phyloP scores from a whole-genome alignment of 2,329 filamentous ascomycete genomes.

The Pseudocercospora macadamiae region DNA sequence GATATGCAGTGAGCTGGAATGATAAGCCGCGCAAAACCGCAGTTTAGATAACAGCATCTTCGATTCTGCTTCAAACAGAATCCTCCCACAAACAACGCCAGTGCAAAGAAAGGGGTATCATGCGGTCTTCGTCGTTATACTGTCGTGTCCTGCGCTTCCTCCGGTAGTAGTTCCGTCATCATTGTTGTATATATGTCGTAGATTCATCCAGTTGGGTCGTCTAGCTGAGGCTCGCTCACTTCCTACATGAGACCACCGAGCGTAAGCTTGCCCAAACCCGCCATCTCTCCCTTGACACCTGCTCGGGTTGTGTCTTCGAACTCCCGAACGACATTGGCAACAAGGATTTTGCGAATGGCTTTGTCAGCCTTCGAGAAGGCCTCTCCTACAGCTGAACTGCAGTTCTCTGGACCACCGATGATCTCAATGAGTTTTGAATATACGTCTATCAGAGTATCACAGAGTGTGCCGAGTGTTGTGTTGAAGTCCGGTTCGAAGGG shows the following conservation, averaged over 20 bases:
- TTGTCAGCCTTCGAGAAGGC: slow-evolving; percentile 88
- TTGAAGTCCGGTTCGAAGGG: slow-evolving; percentile 98
- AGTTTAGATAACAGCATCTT: background rate
- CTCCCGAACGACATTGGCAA: slow-evolving; percentile 84
- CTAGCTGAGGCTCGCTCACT: slow-evolving; percentile 14
- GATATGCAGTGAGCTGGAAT: slow-evolving; percentile 1
- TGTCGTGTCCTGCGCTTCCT: background rate
- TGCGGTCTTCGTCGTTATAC: background rate
- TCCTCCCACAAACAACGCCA: background rate
- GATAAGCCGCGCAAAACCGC: slow-evolving; percentile 6
- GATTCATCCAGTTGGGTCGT: background rate
- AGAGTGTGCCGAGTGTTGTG: slow-evolving; percentile 92
- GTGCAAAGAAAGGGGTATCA: slow-evolving; percentile 7
- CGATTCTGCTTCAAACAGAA: slow-evolving; percentile 3
- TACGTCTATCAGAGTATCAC: slow-evolving; percentile 91
- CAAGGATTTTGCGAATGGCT: slow-evolving; percentile 82
- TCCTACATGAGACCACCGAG: slow-evolving; percentile 77
- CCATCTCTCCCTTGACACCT: slow-evolving; percentile 78
- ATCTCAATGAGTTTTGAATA: slow-evolving; percentile 79
- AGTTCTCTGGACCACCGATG: slow-evolving; percentile 74
- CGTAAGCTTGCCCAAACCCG: slow-evolving; percentile 84
- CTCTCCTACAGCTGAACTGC: slow-evolving; percentile 69
- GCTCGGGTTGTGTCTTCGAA: slow-evolving; percentile 85
- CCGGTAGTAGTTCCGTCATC: slow-evolving; percentile 4
- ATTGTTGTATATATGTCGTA: background rate